Evolutionary conservation across 1,139 yeast species (phyloP).

Genomic region (Taphrina wiesneri): DNA sequence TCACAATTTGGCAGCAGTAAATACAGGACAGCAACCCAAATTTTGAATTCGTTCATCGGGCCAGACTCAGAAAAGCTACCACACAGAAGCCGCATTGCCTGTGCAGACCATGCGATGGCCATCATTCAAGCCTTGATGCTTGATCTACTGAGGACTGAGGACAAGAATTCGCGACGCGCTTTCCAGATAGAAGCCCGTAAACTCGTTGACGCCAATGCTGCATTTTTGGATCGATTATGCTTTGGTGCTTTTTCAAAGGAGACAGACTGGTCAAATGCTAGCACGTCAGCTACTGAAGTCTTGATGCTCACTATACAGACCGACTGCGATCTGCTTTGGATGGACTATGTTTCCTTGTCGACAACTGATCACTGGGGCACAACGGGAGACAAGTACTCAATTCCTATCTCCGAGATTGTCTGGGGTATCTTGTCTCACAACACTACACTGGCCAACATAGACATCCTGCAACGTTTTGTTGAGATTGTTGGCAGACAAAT

Average conservation of each 20-base stretch:
- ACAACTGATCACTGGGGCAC: conserved; percentile 45
- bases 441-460: conserved; percentile 9
- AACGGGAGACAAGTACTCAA: conserved; percentile 1
- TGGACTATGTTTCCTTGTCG: conserved; percentile 29
- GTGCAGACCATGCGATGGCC: conserved; percentile 4
- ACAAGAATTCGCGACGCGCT: conserved; percentile 11
- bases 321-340: conserved; percentile 20
- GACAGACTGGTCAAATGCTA: not conserved
- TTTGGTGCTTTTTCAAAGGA: not conserved
- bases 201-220: conserved; percentile 6
- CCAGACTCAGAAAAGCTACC: conserved; percentile 3
- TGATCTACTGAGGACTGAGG: not conserved
- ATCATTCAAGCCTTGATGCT: conserved; percentile 8
- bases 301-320: conserved; percentile 14
- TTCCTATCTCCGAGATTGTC: not conserved
- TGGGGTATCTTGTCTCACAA: conserved; percentile 11
- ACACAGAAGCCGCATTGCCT: not conserved
- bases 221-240: not conserved
- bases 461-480: conserved; percentile 15
- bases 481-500: conserved; percentile 25
- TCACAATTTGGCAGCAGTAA: conserved; percentile 25
- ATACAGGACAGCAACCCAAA: conserved; percentile 7
- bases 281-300: conserved; percentile 1
- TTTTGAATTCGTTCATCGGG: not conserved
- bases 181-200: conserved; percentile 16